Evolutionary conservation across 1,284 basidiomycete species (phyloP), one percentile per base, ranked within the genome.

Genomic region (Moesziomyces aphidis): DNA sequence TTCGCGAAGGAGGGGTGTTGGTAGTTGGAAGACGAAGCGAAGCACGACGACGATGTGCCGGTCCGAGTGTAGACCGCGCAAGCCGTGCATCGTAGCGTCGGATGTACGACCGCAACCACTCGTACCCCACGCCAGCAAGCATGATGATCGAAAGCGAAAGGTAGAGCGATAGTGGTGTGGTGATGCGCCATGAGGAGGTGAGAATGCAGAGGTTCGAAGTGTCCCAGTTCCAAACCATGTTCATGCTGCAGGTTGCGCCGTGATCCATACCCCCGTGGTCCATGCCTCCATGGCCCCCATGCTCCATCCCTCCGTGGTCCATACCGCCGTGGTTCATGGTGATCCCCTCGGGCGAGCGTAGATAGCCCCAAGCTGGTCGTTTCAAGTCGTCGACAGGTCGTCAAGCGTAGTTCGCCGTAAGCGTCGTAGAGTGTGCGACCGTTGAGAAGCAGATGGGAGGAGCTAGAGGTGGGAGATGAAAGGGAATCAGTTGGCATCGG

Each of bases 211-310:
- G 8, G 48, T 61, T 51, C 43, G 50, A 53, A 5, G 69, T 69
- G 19, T 60, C 69, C 44, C 53, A 66, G 53, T 76, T 72, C 73
- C 73, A 76, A 1, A 61, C 55, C 73, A 76, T 76, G 49, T 48
- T 56, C 73, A 76, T 76, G 10, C 46, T 52, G 43, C 73, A 76
- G 9, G 15, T 43, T 64, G 57, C 9, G 46, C 55, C 59, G 19
- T 69, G 66, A 10, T 60, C 56, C 56, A 54, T 55, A 2, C 24
- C 67, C 11, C 59, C 63, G n/a, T 64, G 57, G 10, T 50, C 55
- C 57, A 52, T 56, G 0, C 57, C 59, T 1, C 55, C 59, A 22
- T 70, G 67, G 61, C 60, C 66, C 8, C 66, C 60, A 28, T 69
- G 60, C 24, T 43, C 15, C 39, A 42, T 42, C 6, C 52, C 60